phyloP scores from a whole-genome alignment of 2,329 filamentous ascomycete genomes.

The Ophiocordyceps camponoti-leonardi region DNA sequence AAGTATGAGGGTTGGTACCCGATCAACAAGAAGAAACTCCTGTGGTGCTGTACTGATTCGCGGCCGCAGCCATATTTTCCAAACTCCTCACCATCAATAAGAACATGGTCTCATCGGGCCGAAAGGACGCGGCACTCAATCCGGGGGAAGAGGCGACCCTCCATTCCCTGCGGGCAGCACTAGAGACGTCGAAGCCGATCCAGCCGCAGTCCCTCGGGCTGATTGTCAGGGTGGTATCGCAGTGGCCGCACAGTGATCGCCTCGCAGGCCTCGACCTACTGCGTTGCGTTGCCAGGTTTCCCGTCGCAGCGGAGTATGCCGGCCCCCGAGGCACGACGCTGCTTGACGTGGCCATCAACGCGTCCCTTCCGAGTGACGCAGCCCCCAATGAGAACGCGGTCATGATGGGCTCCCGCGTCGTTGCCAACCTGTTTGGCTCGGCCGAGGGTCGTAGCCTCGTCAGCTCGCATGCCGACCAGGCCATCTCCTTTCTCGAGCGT shows the following conservation, averaged over 20 bases:
- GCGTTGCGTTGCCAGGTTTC: slow-evolving; percentile 59
- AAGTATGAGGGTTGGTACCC: slow-evolving; percentile 38
- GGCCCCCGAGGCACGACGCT: slow-evolving; percentile 38
- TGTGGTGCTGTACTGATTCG: neutral
- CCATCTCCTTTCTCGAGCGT: slow-evolving; percentile 45
- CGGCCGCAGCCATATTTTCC: slow-evolving; percentile 47
- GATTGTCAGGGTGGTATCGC: slow-evolving; percentile 53
- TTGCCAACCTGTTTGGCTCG: slow-evolving; percentile 73
- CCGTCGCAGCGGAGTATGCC: slow-evolving; percentile 44
- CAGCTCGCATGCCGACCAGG: slow-evolving; percentile 37
- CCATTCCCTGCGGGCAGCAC: slow-evolving; percentile 38
- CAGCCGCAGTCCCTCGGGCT: slow-evolving; percentile 38
- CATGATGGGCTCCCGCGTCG: slow-evolving; percentile 70
- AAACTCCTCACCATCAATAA: slow-evolving; percentile 64
- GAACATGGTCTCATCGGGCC: slow-evolving; percentile 50
- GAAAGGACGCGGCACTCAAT: slow-evolving; percentile 59
- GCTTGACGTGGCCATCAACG: slow-evolving; percentile 33
- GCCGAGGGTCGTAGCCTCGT: slow-evolving; percentile 51
- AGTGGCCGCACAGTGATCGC: slow-evolving; percentile 67
- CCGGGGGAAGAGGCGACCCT: slow-evolving; percentile 51
- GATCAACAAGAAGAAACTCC: too few relatives aligned
- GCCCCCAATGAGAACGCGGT: slow-evolving; percentile 59
- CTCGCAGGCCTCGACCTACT: slow-evolving; percentile 76
- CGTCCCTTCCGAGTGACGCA: slow-evolving; percentile 26
- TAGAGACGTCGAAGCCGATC: slow-evolving; percentile 40